Percentiles rank a stretch among this genome's conserved stretches.
phyloP scores from a whole-genome alignment of 2,329 filamentous ascomycete species.

The Xylaria sp. region DNA sequence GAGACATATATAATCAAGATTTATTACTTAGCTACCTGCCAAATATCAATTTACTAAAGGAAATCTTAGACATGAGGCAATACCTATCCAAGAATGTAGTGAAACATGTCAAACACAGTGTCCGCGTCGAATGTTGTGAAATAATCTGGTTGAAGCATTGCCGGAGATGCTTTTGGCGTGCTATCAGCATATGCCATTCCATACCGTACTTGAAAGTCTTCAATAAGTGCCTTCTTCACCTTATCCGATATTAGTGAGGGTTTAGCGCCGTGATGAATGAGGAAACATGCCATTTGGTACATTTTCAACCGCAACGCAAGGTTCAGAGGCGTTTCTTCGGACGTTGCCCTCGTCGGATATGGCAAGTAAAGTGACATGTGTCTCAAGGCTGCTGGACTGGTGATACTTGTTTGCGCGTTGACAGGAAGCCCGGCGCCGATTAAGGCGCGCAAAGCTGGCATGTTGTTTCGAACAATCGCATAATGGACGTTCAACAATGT shows the following conservation, averaged over 20 bases:
- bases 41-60: background rate
- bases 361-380: background rate
- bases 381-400: no score
- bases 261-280: background rate
- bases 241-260: background rate
- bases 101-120: background rate
- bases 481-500: background rate
- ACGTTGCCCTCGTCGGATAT: background rate
- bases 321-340: background rate
- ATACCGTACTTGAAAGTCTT: background rate
- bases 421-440: background rate
- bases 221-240: background rate
- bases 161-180: background rate
- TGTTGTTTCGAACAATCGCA: background rate
- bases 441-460: background rate
- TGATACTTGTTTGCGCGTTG: background rate
- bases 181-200: background rate
- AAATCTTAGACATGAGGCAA: background rate
- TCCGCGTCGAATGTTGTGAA: background rate
- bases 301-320: background rate
- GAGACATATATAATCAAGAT: background rate
- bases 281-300: background rate
- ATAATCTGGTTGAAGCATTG: slow-evolving; percentile 4
- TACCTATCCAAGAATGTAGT: slow-evolving; percentile 4
- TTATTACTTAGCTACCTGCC: background rate